A percentile compares a stretch with the other conserved stretches of the same genome.
phyloP scores from a whole-genome alignment of 495 filamentous ascomycete genomes.

The Penicillium flavigenum region DNA sequence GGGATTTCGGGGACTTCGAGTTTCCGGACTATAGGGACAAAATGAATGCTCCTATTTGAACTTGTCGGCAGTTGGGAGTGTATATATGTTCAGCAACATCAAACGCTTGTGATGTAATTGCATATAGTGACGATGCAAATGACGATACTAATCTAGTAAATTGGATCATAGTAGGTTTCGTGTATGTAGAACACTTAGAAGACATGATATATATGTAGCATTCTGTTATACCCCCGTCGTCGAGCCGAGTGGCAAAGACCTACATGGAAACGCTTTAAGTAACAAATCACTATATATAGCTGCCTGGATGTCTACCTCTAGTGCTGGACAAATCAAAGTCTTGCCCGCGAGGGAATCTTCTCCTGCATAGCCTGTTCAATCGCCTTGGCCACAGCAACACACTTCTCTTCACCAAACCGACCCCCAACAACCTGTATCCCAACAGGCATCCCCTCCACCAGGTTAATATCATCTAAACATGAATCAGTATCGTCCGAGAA shows the following conservation, averaged over 20 bases:
- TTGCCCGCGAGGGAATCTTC: constrained; percentile 13
- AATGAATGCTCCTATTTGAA: constrained; percentile 30
- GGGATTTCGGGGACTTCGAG: constrained; percentile 31
- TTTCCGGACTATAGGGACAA: constrained; percentile 32
- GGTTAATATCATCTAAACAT: constrained; percentile 39
- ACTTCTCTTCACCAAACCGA: constrained; percentile 49
- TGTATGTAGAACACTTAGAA: too few relatives aligned
- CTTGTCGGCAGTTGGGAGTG: not conserved
- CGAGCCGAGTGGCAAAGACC: not conserved
- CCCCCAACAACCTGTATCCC: constrained; percentile 55
- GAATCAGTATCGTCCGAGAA: not conserved
- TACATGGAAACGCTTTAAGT: not conserved
- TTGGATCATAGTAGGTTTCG: not conserved
- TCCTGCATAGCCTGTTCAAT: constrained; percentile 28
- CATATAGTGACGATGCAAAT: not conserved
- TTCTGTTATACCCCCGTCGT: not conserved
- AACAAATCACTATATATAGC: not conserved
- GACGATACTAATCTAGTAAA: not conserved
- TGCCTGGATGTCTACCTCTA: too few relatives aligned
- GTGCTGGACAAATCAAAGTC: constrained; percentile 11
- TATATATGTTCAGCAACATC: constrained; percentile 1
- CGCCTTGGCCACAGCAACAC: constrained; percentile 46
- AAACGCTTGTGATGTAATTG: not conserved
- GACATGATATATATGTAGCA: not conserved
- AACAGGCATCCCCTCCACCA: constrained; percentile 53